A percentile compares a stretch with the other conserved stretches of the same genome.
These are phyloP conservation scores for Ascomycota sp. DNA, from an alignment of 2,329 filamentous ascomycete genomes.

Conservation along the genomic window DNA sequence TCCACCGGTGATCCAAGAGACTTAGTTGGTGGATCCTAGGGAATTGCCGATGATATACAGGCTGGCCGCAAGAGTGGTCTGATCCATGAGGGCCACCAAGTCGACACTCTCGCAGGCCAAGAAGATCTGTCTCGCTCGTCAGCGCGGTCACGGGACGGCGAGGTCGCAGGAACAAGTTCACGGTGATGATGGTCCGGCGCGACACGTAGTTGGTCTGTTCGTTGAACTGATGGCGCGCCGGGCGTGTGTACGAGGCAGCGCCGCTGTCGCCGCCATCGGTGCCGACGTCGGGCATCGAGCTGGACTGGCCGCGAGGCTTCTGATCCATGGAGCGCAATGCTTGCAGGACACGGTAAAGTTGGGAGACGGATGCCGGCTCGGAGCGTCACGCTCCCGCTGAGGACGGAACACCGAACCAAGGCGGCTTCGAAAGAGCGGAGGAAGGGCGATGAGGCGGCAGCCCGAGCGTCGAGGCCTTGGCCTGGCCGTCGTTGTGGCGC, in stretches of 20 bases:
- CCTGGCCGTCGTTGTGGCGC: too few species aligned
- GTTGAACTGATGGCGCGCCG: slow-evolving; percentile 21
- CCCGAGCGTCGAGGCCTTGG: too few species aligned
- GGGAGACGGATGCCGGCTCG: too few species aligned
- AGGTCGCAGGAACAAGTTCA: slow-evolving; percentile 4
- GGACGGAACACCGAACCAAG: too few species aligned
- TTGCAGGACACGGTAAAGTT: too few species aligned
- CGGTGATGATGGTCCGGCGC: slow-evolving; percentile 27
- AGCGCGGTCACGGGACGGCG: slow-evolving; percentile 1
- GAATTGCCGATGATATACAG: slow-evolving; percentile 31
- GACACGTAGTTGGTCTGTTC: slow-evolving; percentile 37
- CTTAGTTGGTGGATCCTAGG: slow-evolving; percentile 25
- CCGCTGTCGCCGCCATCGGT: too few species aligned
- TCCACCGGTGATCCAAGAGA: slow-evolving; percentile 32
- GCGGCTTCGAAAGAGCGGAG: too few species aligned
- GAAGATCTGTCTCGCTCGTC: slow-evolving; percentile 24
- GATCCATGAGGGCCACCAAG: slow-evolving; percentile 33
- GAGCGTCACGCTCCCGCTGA: too few species aligned
- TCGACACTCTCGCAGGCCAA: slow-evolving; percentile 34
- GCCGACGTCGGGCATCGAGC: neutral
- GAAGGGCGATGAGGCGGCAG: too few species aligned
- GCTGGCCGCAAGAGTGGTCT: slow-evolving; percentile 34
- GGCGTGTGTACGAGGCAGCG: too few species aligned
- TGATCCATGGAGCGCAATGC: too few species aligned
- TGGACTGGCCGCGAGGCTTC: too few species aligned